These are phyloP conservation scores for Furcasterigmium furcatum DNA, from an alignment of 2,329 filamentous ascomycete species.

Conservation along the genomic window DNA sequence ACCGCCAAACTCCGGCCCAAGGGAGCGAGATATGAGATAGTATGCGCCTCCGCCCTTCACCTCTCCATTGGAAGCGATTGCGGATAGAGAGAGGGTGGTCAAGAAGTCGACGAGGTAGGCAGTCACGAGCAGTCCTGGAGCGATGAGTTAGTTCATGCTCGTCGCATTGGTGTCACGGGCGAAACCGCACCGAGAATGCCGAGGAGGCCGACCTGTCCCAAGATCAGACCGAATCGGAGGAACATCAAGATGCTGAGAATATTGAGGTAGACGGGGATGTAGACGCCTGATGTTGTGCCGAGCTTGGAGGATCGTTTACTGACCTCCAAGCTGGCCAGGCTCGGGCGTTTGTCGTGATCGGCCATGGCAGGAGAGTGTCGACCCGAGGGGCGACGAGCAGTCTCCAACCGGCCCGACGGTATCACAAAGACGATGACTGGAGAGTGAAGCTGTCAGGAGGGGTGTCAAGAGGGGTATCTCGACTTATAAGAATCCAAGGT, in stretches of 20 bases:
- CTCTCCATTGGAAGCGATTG: conserved; percentile 86
- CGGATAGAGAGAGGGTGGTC: conserved; percentile 81
- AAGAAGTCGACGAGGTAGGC: conserved; percentile 83
- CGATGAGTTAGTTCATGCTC: conserved; percentile 13
- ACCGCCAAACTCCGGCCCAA: conserved; percentile 86
- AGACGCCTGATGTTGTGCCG: conserved; percentile 75
- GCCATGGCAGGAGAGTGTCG: neutral
- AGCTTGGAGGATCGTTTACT: conserved; percentile 50
- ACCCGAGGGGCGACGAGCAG: no score
- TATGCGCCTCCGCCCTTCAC: conserved; percentile 86
- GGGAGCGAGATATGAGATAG: conserved; percentile 80
- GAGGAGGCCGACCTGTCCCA: conserved; percentile 75
- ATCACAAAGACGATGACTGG: no score
- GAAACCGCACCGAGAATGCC: conserved; percentile 68
- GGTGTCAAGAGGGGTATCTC: no score
- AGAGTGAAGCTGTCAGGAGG: no score
- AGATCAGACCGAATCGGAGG: conserved; percentile 79
- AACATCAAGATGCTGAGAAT: conserved; percentile 93
- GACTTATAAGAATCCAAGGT: no score
- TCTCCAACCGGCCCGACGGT: no score
- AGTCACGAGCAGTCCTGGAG: conserved; percentile 63
- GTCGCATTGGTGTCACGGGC: neutral
- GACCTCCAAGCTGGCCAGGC: neutral
- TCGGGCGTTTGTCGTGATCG: neutral
- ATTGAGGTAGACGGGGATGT: conserved; percentile 85